These are phyloP conservation scores for Withania somnifera DNA, from an alignment of 305 asterid genomes.

Conservation along the genomic window DNA sequence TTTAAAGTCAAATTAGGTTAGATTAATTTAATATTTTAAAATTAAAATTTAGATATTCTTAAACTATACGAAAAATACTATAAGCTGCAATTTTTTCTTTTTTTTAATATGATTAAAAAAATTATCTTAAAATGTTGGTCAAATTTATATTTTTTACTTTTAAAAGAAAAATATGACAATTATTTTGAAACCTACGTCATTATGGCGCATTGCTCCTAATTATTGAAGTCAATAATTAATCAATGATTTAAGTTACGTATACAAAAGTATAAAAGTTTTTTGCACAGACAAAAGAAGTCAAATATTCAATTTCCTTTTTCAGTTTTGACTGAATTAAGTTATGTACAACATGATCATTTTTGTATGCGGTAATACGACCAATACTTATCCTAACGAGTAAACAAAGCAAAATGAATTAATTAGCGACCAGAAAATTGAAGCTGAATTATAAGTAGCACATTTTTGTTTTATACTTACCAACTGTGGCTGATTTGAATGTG, in stretches of 20 bases:
- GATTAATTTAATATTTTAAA: too few relatives aligned
- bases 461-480: slow-evolving; percentile 37
- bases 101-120: too few relatives aligned
- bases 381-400: not conserved
- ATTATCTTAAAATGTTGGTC: too few relatives aligned
- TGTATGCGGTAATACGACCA: not conserved
- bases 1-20: too few relatives aligned
- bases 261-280: not conserved
- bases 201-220: not conserved
- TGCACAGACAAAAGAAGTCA: not conserved
- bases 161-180: too few relatives aligned
- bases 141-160: too few relatives aligned
- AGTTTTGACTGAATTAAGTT: not conserved
- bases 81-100: too few relatives aligned
- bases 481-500: slow-evolving; percentile 82
- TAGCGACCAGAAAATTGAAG: not conserved
- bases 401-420: not conserved
- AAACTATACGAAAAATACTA: too few relatives aligned
- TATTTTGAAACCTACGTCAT: not conserved
- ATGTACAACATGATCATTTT: not conserved
- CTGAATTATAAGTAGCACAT: too few relatives aligned
- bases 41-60: too few relatives aligned
- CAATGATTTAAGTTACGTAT: not conserved
- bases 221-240: not conserved
- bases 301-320: not conserved